Conservation (phyloP, 371 early-diverging fungal genomes). For the Mortierella sp. region DNA sequence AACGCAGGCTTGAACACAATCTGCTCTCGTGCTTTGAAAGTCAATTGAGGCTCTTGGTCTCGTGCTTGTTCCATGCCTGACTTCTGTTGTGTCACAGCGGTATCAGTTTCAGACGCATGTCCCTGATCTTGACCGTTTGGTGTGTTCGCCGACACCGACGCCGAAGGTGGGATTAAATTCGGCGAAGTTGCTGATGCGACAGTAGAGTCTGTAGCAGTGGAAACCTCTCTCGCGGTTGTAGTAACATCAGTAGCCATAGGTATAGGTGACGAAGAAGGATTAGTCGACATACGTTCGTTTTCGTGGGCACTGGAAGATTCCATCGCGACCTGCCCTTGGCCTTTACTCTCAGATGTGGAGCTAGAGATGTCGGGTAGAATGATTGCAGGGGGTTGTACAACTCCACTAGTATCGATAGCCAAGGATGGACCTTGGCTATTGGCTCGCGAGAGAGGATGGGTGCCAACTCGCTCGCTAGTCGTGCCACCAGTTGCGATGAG, state of each 20-base stretch:
- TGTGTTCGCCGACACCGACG: background rate
- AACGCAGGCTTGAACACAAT: slow-evolving; percentile 52
- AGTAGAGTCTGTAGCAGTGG: background rate
- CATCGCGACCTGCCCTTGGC: background rate
- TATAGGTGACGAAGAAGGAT: slow-evolving; percentile 7
- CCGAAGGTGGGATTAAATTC: background rate
- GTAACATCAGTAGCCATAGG: background rate
- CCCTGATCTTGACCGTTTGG: background rate
- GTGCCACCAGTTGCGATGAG: background rate
- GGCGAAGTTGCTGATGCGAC: background rate
- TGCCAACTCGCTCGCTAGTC: background rate
- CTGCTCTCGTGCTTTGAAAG: slow-evolving; percentile 44
- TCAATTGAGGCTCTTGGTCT: slow-evolving; percentile 13
- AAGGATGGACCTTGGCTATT: slow-evolving; percentile 15
- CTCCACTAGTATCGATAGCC: slow-evolving; percentile 1
- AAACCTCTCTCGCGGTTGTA: background rate
- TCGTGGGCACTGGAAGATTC: background rate
- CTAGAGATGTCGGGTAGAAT: slow-evolving; percentile 7
- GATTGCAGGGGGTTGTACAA: background rate
- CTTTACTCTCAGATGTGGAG: background rate
- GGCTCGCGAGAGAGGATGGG: slow-evolving; percentile 19
- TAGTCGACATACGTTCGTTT: background rate
- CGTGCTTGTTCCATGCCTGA: background rate
- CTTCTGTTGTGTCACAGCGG: background rate
- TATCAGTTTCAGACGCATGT: background rate